Conservation (phyloP, 192 early-diverging fungal genomes). For the Oehlia diaphana region DNA sequence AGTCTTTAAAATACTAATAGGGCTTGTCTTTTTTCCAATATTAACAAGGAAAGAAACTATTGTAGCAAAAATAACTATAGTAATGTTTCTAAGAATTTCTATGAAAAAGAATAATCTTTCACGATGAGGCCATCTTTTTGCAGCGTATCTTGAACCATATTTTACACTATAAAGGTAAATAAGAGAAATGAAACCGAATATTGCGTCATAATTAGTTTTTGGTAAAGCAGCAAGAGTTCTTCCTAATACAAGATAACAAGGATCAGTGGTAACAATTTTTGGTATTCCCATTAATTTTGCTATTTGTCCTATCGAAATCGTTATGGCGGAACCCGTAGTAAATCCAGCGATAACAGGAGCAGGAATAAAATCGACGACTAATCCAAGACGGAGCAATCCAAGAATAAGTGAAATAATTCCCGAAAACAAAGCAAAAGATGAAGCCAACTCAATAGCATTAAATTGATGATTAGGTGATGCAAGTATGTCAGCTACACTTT, state of each 20-base stretch:
- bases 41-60: slow-evolving; percentile 70
- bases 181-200: slow-evolving; percentile 58
- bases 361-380: slow-evolving; percentile 87
- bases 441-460: slow-evolving; percentile 38
- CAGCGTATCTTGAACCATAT: slow-evolving; percentile 33
- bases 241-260: slow-evolving; percentile 75
- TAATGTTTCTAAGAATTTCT: slow-evolving; percentile 70
- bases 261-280: slow-evolving; percentile 67
- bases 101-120: slow-evolving; percentile 59
- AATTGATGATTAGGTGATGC: background rate
- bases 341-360: slow-evolving; percentile 83
- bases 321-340: slow-evolving; percentile 80
- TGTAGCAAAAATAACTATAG: slow-evolving; percentile 76
- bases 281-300: slow-evolving; percentile 76
- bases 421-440: slow-evolving; percentile 67
- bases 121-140: slow-evolving; percentile 48
- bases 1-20: slow-evolving; percentile 65
- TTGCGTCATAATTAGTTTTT: slow-evolving; percentile 55
- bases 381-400: slow-evolving; percentile 80
- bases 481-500: background rate
- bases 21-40: slow-evolving; percentile 35
- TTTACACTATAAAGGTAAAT: slow-evolving; percentile 43
- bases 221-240: slow-evolving; percentile 54
- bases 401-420: slow-evolving; percentile 71
- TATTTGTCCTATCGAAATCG: slow-evolving; percentile 75